A percentile compares a stretch with the other conserved stretches of the same genome.
These are phyloP conservation scores for Trichomonascaceae sp. DNA, from an alignment of 1,139 yeast species.

Conservation along the genomic window DNA sequence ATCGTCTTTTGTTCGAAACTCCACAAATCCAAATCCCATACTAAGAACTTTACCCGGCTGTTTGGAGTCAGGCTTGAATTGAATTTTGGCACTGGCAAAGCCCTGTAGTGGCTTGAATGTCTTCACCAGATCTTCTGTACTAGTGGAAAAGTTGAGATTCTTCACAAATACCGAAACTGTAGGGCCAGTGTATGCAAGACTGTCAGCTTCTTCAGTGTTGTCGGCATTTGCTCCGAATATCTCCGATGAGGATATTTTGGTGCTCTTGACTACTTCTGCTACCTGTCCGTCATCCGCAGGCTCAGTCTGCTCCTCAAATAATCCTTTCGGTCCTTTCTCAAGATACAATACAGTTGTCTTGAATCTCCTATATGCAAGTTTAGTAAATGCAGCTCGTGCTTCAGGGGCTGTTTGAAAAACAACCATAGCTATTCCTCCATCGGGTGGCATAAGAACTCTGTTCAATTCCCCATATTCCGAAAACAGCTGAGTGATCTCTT, in stretches of 20 bases:
- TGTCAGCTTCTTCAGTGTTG: constrained; percentile 39
- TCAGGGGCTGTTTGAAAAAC: constrained; percentile 79
- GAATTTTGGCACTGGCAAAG: constrained; percentile 74
- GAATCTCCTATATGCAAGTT: constrained; percentile 78
- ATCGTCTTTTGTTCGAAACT: constrained; percentile 69
- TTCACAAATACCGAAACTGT: constrained; percentile 76
- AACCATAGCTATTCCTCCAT: constrained; percentile 94
- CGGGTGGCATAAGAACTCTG: constrained; percentile 88
- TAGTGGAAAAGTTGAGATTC: constrained; percentile 83
- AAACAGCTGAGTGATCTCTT: constrained; percentile 78
- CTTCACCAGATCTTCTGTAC: constrained; percentile 49
- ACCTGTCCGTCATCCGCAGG: constrained; percentile 34
- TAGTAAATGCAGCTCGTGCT: constrained; percentile 86
- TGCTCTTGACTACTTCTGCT: constrained; percentile 37
- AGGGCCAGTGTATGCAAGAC: constrained; percentile 52
- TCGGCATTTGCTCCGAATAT: constrained; percentile 31
- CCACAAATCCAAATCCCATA: constrained; percentile 98
- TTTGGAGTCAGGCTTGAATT: constrained; percentile 84
- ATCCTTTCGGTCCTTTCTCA: constrained; percentile 87
- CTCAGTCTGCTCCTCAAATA: constrained; percentile 48
- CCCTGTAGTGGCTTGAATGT: constrained; percentile 65
- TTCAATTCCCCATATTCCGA: constrained; percentile 72
- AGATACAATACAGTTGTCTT: constrained; percentile 80
- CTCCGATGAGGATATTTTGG: constrained; percentile 23
- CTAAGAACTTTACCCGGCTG: constrained; percentile 58